phyloP scores from a whole-genome alignment of 257 asterid species.

The Verbascum thapsus region DNA sequence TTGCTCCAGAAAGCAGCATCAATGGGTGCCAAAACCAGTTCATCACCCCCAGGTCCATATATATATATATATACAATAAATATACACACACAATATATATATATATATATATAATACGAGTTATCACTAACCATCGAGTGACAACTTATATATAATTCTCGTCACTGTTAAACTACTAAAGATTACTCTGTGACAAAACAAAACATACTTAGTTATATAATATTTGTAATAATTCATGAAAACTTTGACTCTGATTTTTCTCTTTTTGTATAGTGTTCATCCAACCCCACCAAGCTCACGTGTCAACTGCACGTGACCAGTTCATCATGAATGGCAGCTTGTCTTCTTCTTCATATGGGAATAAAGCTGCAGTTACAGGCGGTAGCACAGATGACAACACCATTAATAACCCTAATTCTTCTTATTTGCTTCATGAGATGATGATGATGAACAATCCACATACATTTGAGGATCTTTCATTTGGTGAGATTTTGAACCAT shows the following conservation, averaged over 20 bases:
- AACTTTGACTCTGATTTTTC: too few species aligned
- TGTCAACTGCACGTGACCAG: slow-evolving; percentile 49
- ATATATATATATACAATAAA: too few species aligned
- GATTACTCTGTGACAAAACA: too few species aligned
- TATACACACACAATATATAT: too few species aligned
- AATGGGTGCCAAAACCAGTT: slow-evolving; percentile 68
- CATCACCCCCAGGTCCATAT: slow-evolving; percentile 18
- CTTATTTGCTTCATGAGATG: slow-evolving; percentile 57
- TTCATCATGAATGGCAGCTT: slow-evolving; percentile 65
- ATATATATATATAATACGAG: too few species aligned
- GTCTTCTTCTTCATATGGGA: slow-evolving; percentile 62
- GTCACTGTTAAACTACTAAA: too few species aligned
- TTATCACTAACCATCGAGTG: too few species aligned
- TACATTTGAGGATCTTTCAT: slow-evolving; percentile 45
- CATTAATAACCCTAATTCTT: slow-evolving; percentile 11
- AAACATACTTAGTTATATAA: too few species aligned
- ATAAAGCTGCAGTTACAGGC: slow-evolving; percentile 37
- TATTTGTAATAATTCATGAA: too few species aligned
- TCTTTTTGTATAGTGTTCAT: too few species aligned
- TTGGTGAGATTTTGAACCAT: slow-evolving; percentile 43
- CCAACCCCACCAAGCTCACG: slow-evolving; percentile 12
- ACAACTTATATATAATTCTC: too few species aligned
- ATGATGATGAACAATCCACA: slow-evolving; percentile 42
- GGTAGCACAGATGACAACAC: slow-evolving; percentile 26
- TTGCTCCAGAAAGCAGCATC: slow-evolving; percentile 91